These are phyloP conservation scores for Dendrobium huoshanense DNA, from an alignment of 106 monocot species.

Conservation along the genomic window DNA sequence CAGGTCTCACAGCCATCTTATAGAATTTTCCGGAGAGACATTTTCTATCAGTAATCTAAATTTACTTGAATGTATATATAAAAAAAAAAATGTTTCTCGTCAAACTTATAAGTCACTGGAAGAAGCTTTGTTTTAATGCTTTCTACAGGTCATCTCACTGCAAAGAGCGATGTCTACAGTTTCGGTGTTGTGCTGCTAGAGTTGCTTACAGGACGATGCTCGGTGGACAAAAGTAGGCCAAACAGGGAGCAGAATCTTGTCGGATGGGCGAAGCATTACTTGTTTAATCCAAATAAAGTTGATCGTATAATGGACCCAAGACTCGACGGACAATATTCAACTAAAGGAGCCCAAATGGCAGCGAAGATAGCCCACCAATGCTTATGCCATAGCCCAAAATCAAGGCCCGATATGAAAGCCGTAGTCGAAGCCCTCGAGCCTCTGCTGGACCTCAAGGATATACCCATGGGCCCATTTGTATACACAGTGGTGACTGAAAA, in stretches of 20 bases:
- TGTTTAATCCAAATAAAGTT: constrained; percentile 34
- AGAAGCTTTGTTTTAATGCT: not conserved
- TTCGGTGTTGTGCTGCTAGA: constrained; percentile 75
- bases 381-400: constrained; percentile 43
- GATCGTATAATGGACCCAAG: constrained; percentile 46
- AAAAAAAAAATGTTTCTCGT: not conserved
- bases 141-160: constrained; percentile 52
- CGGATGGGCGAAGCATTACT: constrained; percentile 47
- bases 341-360: constrained; percentile 37
- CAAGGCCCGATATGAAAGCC: constrained; percentile 48
- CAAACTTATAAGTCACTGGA: not conserved
- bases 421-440: constrained; percentile 50
- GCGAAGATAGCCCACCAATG: constrained; percentile 46
- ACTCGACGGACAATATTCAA: constrained; percentile 56
- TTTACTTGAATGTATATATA: too few relatives aligned
- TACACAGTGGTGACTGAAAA: constrained; percentile 19
- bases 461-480: constrained; percentile 26
- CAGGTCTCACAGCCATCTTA: too few relatives aligned
- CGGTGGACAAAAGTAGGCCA: constrained; percentile 41
- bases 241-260: constrained; percentile 59
- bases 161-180: constrained; percentile 82
- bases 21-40: too few relatives aligned
- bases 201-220: constrained; percentile 44
- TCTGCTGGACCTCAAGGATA: constrained; percentile 28
- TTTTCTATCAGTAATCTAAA: not conserved